Evolutionary conservation across 331 rosid genomes (phyloP), one percentile per base, ranked within the genome.

Genomic region (Quercus tomentella): DNA sequence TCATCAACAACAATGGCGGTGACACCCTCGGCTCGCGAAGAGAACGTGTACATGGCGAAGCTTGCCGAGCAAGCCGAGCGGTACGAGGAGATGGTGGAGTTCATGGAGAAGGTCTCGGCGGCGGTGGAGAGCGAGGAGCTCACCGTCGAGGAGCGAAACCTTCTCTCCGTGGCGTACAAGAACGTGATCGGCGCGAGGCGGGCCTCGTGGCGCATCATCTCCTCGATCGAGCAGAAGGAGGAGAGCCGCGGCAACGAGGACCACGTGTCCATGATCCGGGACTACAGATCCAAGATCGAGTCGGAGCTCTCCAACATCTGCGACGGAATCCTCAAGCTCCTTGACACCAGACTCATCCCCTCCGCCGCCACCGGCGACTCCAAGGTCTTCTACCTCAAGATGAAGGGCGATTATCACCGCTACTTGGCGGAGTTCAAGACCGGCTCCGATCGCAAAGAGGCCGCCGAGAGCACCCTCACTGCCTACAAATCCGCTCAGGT

Each of bases 161-260:
- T 94, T 1, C 96, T 94, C 79, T 94, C 98, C 2, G 98, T 94
- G 0, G 97, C 97, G 16, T 94, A 92, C 86, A 94, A 94, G 86
- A 94, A 94, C 89, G 97, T 94, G 23, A 94, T 94, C 86, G 97
- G 97, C 0, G 98, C 98, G 0, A 82, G 98, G 3, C 91, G 98
- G 0, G 98, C 98, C n/a, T 89, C 94, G 11, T 94, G 98, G 98
- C 89, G 98, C 6, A 94, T 92, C 83, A 92, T 94, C 35, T 94
- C 98, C 65, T 94, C 98, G 11, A 94, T 94, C 82, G 98, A 94
- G 85, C 98, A 94, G 90, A 94, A 92, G 89, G 98, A 94, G 87
- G 98, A 94, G 92, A 94, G 97, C 88, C 97, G 96, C 72, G 98
- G 98, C 69, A 92, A 94, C 92, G 97, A 94, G 84, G 98, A 94